phyloP scores from a whole-genome alignment of 202 grass and related monocot genomes.

The Schoenoplectus triqueter region DNA sequence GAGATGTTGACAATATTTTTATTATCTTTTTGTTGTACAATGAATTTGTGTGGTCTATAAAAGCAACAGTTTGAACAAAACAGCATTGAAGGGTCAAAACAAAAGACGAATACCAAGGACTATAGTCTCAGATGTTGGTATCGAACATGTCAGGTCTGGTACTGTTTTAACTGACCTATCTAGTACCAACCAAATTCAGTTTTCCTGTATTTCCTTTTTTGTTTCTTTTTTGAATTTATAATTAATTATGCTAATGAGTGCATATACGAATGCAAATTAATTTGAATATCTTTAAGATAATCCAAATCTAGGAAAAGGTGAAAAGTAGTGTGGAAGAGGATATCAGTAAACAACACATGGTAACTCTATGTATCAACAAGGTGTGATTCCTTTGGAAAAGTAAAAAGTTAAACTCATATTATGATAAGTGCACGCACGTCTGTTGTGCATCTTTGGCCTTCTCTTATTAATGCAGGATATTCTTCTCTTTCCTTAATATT shows the following conservation, averaged over 20 bases:
- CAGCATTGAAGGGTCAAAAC: neutral
- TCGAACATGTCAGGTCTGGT: constrained; percentile 15
- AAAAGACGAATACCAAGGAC: constrained; percentile 13
- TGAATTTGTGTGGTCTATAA: neutral
- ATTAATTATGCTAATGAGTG: neutral
- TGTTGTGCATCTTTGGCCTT: neutral
- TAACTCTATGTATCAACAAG: neutral
- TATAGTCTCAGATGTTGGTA: constrained; percentile 26
- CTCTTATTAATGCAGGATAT: neutral
- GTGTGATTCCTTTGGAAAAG: neutral
- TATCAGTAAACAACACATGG: neutral
- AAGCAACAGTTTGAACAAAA: constrained; percentile 24
- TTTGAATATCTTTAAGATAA: neutral
- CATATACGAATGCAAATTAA: neutral
- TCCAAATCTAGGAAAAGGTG: neutral
- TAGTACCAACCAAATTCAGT: neutral
- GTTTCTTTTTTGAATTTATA: neutral
- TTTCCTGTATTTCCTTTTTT: neutral
- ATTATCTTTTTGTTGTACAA: neutral
- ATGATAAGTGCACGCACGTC: neutral
- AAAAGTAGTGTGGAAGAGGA: constrained; percentile 1
- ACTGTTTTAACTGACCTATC: neutral
- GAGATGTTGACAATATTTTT: neutral
- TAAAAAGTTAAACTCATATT: neutral
- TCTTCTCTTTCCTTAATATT: neutral